Evolutionary conservation across 2,329 filamentous ascomycete species (phyloP).

Genomic region (Madurella mycetomatis): DNA sequence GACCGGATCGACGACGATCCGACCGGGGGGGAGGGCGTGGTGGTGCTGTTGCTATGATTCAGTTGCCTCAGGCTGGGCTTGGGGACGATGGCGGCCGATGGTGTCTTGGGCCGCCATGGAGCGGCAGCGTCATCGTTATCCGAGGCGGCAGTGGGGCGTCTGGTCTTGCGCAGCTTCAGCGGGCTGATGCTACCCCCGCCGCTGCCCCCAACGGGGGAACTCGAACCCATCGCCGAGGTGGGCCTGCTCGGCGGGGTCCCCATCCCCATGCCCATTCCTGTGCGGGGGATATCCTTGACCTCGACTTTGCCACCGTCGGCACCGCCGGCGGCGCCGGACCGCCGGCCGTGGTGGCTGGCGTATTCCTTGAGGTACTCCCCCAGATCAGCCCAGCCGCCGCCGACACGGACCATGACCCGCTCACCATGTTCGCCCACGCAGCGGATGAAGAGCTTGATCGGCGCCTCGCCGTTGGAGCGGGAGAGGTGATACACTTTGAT

Average conservation of each 20-base stretch:
- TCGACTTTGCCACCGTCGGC: conserved; percentile 53
- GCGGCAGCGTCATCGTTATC: conserved; percentile 31
- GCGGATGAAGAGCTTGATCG: conserved; percentile 91
- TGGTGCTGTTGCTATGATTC: conserved; percentile 21
- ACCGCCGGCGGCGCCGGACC: conserved; percentile 44
- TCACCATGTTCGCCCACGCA: conserved; percentile 86
- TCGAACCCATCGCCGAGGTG: conserved; percentile 33
- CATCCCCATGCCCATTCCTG: conserved; percentile 26
- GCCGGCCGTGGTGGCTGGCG: conserved; percentile 83
- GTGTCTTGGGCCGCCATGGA: conserved; percentile 38
- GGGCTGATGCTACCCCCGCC: conserved; percentile 36
- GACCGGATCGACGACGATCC: conserved; percentile 42
- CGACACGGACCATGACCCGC: conserved; percentile 95
- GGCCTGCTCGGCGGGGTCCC: conserved; percentile 36
- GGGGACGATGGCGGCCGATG: conserved; percentile 32
- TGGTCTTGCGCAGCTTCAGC: conserved; percentile 52
- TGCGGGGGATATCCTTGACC: conserved; percentile 39
- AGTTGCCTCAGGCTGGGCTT: conserved; percentile 21
- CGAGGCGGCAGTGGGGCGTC: conserved; percentile 35
- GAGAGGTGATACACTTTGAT: conserved; percentile 92
- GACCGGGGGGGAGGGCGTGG: conserved; percentile 34
- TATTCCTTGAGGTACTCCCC: conserved; percentile 94
- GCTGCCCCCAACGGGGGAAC: conserved; percentile 24
- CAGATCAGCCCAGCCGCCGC: conserved; percentile 96
- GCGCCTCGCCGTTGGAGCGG: conserved; percentile 74